These are phyloP conservation scores for Xylariaceae sp. DNA, from an alignment of 2,329 filamentous ascomycete genomes.

Conservation along the genomic window DNA sequence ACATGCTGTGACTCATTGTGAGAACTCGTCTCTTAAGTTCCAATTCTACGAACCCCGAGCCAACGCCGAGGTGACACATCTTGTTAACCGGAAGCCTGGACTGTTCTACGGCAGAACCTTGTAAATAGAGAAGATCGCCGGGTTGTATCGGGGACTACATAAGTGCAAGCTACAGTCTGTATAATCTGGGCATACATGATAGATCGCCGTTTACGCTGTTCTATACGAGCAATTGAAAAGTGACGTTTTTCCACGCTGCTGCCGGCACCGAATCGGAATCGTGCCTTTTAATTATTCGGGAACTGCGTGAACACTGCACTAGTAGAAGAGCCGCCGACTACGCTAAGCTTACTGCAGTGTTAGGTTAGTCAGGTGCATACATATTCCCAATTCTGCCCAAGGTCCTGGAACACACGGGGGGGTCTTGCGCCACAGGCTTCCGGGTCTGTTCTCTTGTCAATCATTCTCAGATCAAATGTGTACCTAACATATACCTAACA, in stretches of 20 bases:
- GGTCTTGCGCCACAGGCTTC: background rate
- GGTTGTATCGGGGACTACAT: background rate
- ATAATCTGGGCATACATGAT: background rate
- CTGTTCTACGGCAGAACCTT: background rate
- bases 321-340: background rate
- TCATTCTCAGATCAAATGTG: background rate
- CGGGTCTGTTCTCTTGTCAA: background rate
- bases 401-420: background rate
- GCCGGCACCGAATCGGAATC: background rate
- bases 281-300: background rate
- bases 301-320: background rate
- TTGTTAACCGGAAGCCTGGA: background rate
- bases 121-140: background rate
- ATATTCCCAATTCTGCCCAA: background rate
- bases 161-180: background rate
- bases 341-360: background rate
- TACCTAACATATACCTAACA: no score
- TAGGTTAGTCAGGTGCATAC: background rate
- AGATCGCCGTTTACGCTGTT: background rate
- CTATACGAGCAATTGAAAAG: background rate
- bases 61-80: background rate
- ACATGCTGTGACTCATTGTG: background rate
- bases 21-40: background rate
- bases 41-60: background rate
- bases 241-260: background rate